Evolutionary conservation across 2,329 filamentous ascomycete species (phyloP).

Genomic region (Ceratocystis variospora): DNA sequence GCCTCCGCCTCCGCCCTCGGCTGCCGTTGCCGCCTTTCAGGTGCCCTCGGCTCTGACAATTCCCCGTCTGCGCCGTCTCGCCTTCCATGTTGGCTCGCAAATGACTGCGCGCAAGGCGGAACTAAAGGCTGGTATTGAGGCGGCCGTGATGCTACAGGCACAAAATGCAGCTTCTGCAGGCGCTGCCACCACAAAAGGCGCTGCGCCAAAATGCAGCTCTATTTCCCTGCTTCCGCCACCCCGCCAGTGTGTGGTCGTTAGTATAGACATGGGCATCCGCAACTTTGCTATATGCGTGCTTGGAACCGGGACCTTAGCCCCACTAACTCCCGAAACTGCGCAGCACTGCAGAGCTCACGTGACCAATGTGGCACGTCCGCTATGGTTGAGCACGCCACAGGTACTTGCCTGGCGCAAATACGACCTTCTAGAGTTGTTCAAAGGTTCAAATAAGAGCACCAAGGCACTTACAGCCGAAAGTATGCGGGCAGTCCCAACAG

Average conservation of each 20-base stretch:
- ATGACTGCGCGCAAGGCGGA: slow-evolving; percentile 8
- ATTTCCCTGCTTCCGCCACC: background rate
- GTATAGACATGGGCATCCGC: slow-evolving; percentile 17
- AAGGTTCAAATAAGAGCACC: background rate
- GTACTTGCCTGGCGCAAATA: slow-evolving; percentile 12
- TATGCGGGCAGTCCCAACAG: background rate
- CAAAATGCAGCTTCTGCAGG: background rate
- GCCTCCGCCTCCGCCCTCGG: background rate
- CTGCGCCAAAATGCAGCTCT: background rate
- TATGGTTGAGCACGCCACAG: slow-evolving; percentile 7
- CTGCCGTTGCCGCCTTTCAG: background rate
- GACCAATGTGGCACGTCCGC: background rate
- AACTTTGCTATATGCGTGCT: slow-evolving; percentile 15
- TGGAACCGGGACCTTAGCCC: background rate
- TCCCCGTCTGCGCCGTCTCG: slow-evolving; percentile 2
- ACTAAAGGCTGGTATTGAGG: background rate
- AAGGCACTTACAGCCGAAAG: background rate
- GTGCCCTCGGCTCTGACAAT: slow-evolving; percentile 4
- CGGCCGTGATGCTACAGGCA: background rate
- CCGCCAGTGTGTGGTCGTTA: background rate
- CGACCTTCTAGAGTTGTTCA: slow-evolving; percentile 8
- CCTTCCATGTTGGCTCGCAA: slow-evolving; percentile 11
- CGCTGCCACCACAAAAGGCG: background rate
- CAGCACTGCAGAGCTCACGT: background rate
- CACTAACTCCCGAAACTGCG: background rate